Evolutionary conservation across 1,284 basidiomycete species (phyloP), one percentile per base, ranked within the genome.

Genomic region (Schizophyllum amplum): DNA sequence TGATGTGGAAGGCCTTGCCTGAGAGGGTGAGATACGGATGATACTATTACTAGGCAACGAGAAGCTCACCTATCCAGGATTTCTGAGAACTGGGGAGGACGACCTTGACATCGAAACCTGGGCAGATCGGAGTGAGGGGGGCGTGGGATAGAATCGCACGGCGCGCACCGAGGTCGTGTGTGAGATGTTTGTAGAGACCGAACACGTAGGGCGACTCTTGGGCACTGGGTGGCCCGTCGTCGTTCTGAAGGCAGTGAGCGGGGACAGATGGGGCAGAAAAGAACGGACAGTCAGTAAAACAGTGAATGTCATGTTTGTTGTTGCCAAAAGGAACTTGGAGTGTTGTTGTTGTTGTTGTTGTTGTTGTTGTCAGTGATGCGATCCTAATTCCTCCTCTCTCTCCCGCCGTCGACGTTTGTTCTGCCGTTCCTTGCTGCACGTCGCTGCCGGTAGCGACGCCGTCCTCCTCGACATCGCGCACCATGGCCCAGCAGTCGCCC

Each of bases 21-120:
- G 70, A 60, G 24, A 1, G 57, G 46, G 47, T 52, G 4, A 53
- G 26, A 57, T 21, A 9, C 27, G 26, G 46, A 23, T 22, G 13
- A 5, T 47, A 6, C n/a, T 5, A 52, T 24, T 15, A 46, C 27
- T 24, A 4, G 23, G 52, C 24, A 24, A 52, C n/a, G 20, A 26
- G 13, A 46, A 23, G 63, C 71, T 56, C 59, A 86, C 88, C 89
- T 50, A 92, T 91, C 94, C 94, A 97, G 46, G 88, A 92, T 70
- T 92, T 93, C 69, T 97, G 94, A 17, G 85, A 81, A 63, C 86
- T 87, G 1, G 94, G 94, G 17, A 96, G 75, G 57, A 96, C 92
- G 2, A 97, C 93, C 64, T 85, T 87, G 47, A 97, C 90, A 63
- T 92, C 80, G 89, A 90, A 94, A 4, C 87, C 89, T 85, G 63